Conservation (phyloP, 495 filamentous ascomycete genomes). For the Podospora conica region DNA sequence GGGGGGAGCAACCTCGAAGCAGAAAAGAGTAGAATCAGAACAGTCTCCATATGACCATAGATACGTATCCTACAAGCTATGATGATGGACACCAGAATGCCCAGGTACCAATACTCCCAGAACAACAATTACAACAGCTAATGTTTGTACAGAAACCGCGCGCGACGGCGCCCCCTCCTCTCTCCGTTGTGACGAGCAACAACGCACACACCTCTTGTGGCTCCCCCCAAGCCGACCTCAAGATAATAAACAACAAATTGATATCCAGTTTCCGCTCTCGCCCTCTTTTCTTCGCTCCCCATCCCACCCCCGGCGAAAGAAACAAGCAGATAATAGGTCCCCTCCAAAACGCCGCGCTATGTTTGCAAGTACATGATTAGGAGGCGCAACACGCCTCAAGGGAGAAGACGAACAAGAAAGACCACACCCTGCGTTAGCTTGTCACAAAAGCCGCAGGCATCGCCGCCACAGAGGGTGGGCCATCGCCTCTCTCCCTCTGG, state of each 20-base stretch:
- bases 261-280: background rate
- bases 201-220: background rate
- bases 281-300: background rate
- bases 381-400: background rate
- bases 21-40: background rate
- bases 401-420: background rate
- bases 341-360: constrained; percentile 1
- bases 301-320: background rate
- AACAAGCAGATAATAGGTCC: background rate
- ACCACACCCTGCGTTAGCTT: background rate
- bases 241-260: background rate
- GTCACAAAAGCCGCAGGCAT: background rate
- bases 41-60: background rate
- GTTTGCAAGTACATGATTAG: background rate
- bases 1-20: background rate
- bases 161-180: background rate
- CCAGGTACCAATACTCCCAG: background rate
- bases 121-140: background rate
- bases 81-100: background rate
- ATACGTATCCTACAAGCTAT: background rate
- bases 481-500: constrained; percentile 37
- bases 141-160: background rate
- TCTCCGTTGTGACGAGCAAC: background rate
- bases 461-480: background rate
- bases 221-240: background rate